Percentiles rank a stretch among this genome's conserved stretches.
Conservation (phyloP, 202 grass and related monocot species). For the Dendrocalamus latiflorus region DNA sequence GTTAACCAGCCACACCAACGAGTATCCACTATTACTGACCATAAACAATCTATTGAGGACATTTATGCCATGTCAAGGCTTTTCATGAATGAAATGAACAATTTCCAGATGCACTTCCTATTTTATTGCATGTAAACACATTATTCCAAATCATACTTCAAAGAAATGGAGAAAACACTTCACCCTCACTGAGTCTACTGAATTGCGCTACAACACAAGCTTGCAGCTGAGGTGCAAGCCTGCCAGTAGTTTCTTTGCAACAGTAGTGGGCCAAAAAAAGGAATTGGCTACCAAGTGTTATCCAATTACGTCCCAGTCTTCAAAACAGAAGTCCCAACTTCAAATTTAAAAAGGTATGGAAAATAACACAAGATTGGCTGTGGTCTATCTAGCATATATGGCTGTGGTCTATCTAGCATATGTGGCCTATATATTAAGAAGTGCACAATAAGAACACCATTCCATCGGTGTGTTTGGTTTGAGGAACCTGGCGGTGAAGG, state of each 20-base stretch:
- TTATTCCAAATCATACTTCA: background rate
- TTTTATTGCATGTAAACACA: background rate
- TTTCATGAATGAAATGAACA: background rate
- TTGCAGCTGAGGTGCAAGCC: background rate
- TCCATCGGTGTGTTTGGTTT: background rate
- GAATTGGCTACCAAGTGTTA: background rate
- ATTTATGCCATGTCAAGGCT: background rate
- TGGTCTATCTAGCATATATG: background rate
- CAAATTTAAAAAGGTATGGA: background rate
- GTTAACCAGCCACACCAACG: background rate
- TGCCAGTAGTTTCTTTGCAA: background rate
- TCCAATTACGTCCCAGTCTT: background rate
- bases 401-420: background rate
- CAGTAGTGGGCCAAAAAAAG: background rate
- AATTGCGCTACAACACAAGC: background rate
- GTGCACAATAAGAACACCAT: background rate
- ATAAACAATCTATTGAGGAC: background rate
- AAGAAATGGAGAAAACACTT: background rate
- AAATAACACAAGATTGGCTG: background rate
- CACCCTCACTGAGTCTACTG: background rate
- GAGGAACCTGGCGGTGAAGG: background rate
- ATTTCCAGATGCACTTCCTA: background rate
- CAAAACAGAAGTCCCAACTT: background rate
- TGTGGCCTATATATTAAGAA: background rate
- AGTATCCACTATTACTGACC: background rate